These are phyloP conservation scores for Cercospora sojina DNA, from an alignment of 2,329 filamentous ascomycete genomes.

Conservation along the genomic window DNA sequence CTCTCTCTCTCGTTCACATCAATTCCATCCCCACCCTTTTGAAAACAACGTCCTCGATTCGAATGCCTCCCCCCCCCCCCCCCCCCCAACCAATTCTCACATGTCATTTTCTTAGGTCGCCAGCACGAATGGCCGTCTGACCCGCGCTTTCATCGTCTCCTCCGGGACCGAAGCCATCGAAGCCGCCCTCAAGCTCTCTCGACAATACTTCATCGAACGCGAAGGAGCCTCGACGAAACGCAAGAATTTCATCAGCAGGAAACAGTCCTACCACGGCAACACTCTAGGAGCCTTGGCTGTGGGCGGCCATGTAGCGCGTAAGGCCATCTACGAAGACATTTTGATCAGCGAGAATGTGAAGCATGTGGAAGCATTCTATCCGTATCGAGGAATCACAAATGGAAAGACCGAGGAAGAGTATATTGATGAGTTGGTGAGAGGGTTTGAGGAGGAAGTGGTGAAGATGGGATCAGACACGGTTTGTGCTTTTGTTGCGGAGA, in stretches of 20 bases:
- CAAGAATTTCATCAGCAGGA: constrained; percentile 46
- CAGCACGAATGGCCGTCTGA: constrained; percentile 52
- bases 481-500: constrained; percentile 53
- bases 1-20: too few species aligned
- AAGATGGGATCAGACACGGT: constrained; percentile 49
- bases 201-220: constrained; percentile 50
- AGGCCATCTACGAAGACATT: constrained; percentile 38
- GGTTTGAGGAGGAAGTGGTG: constrained; percentile 52
- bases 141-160: constrained; percentile 55
- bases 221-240: constrained; percentile 45
- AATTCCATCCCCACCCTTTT: too few species aligned
- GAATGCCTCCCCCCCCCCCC: too few species aligned
- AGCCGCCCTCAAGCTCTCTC: constrained; percentile 50
- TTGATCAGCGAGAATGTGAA: constrained; percentile 34
- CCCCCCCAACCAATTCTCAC: too few species aligned
- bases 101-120: constrained; percentile 30
- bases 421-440: constrained; percentile 42
- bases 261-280: constrained; percentile 53
- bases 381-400: constrained; percentile 39
- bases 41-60: too few species aligned
- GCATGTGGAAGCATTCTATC: constrained; percentile 35
- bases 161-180: constrained; percentile 51
- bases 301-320: constrained; percentile 39
- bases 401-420: constrained; percentile 46
- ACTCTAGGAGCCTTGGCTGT: constrained; percentile 50